Base-by-base conservation (phyloP, 2,329 filamentous ascomycete genomes). In the Paraconiothyrium sp. region DNA sequence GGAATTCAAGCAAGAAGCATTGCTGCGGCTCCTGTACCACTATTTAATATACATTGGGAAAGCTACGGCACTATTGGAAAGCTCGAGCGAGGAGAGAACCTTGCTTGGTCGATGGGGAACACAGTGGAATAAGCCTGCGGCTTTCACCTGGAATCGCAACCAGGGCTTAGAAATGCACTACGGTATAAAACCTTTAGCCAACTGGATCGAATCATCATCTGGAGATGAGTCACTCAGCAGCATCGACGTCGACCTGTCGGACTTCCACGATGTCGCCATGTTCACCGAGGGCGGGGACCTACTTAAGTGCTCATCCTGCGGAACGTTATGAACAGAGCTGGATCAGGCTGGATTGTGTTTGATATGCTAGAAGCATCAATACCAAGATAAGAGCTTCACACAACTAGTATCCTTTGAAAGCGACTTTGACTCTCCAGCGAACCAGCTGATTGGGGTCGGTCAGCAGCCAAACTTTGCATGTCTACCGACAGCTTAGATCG, bases 31-130 rank as follows among this genome's bases (percentile, higher is more conserved):
- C 9, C 37, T 68, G 32, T 67, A 62, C 54, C 64, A 68, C 55
- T 68, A 68, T 37, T 62, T 68, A 20, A 65, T 68, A 50, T 67
- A 68, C 43, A 68, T 68, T 20, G 66, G 66, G 9, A 68, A 65
- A 57, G 57, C 62, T 1, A 66, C 66, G n/a, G 57, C 64, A 9
- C 57, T 68, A 9, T n/a, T 68, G 8, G 60, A 65, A 27, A 43
- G 43, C 24, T 43, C 56, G 7, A 61, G 46, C 41, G 60, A 65
- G 43, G 66, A 68, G 41, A 65, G 58, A 20, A 47, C 57, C 4
- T 41, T 68, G 5, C 58, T 67, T 27, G 24, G 58, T 0, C 55
- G 52, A 24, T 68, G 64, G 64, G 58, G 56, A 56, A 60, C 41
- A 8, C 62, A 62, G 9, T 68, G 66, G 66, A 67, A 67, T 54